Evolutionary conservation across 2,329 filamentous ascomycete genomes (phyloP).

Genomic region (Aspergillus brunneoviolaceus): DNA sequence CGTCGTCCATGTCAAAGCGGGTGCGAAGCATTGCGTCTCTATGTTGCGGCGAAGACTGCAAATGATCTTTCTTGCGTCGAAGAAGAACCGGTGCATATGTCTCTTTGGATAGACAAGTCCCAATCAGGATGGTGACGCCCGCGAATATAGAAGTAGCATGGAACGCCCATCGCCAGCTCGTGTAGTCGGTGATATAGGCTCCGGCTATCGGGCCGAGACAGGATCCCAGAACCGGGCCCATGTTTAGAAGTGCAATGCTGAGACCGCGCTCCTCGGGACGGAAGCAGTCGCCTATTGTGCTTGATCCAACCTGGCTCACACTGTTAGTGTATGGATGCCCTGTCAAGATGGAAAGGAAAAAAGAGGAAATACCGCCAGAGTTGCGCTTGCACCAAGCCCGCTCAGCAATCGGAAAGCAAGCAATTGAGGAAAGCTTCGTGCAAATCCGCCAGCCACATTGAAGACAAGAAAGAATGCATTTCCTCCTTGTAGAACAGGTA

Average conservation of each 20-base stretch:
- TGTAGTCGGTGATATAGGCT: constrained; percentile 56
- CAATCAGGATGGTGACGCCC: constrained; percentile 57
- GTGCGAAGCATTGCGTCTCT: not conserved
- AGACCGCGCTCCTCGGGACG: constrained; percentile 6
- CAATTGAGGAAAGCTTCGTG: constrained; percentile 1
- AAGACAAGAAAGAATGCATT: constrained; percentile 11
- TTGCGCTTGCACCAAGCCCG: constrained; percentile 7
- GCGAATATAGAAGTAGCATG: constrained; percentile 61
- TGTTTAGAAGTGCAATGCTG: constrained; percentile 3
- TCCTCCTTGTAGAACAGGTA: constrained; percentile 2
- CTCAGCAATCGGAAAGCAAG: constrained; percentile 7
- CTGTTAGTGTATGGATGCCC: not conserved
- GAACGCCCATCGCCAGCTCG: constrained; percentile 23
- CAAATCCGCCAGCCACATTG: constrained; percentile 9
- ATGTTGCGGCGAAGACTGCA: not conserved
- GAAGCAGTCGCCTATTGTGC: constrained; percentile 7
- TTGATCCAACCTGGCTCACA: not conserved
- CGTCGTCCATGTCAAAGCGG: constrained; percentile 30
- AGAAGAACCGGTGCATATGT: constrained; percentile 64
- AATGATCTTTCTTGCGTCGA: constrained; percentile 51
- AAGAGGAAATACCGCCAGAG: not conserved
- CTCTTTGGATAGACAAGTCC: constrained; percentile 59
- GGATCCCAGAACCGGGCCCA: not conserved
- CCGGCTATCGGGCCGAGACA: constrained; percentile 59
- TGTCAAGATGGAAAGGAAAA: not conserved